These are phyloP conservation scores for Wickerhamomyces tratensis DNA, from an alignment of 805 yeast species.

Conservation along the genomic window DNA sequence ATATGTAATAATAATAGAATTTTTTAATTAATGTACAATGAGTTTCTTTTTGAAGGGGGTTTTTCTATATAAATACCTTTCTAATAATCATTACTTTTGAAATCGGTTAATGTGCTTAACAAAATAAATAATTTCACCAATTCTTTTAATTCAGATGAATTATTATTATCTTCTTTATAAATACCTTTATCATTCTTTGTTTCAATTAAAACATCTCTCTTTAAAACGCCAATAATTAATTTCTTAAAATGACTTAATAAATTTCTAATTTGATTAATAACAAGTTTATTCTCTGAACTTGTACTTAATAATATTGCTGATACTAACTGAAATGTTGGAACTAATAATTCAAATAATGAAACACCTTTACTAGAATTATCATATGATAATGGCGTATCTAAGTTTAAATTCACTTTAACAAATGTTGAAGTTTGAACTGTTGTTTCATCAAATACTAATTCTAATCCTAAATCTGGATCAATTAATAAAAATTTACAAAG, in stretches of 20 bases:
- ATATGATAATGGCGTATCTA: slow-evolving; percentile 41
- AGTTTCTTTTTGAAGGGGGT: no score
- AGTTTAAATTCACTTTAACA: slow-evolving; percentile 35
- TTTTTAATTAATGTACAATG: no score
- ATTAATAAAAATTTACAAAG: slow-evolving; percentile 45
- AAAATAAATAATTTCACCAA: slow-evolving; percentile 47
- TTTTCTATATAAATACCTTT: no score
- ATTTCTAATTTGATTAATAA: slow-evolving; percentile 40
- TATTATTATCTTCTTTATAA: slow-evolving; percentile 19
- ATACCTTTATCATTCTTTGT: slow-evolving; percentile 17
- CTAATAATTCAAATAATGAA: slow-evolving; percentile 56
- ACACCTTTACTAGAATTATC: slow-evolving; percentile 23
- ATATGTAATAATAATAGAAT: no score
- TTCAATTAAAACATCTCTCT: slow-evolving; percentile 37
- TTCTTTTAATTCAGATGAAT: slow-evolving; percentile 33
- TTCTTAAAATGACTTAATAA: slow-evolving; percentile 43
- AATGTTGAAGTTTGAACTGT: slow-evolving; percentile 20
- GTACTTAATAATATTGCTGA: slow-evolving; percentile 59
- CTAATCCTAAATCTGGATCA: slow-evolving; percentile 77
- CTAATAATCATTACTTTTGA: slow-evolving; percentile 23
- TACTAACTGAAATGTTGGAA: slow-evolving; percentile 68
- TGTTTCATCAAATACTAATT: slow-evolving; percentile 32
- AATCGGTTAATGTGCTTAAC: slow-evolving; percentile 39
- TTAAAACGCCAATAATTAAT: slow-evolving; percentile 52
- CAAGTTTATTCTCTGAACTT: slow-evolving; percentile 65